Base-by-base conservation (phyloP, 2,329 filamentous ascomycete species). In the Ciborinia camelliae region DNA sequence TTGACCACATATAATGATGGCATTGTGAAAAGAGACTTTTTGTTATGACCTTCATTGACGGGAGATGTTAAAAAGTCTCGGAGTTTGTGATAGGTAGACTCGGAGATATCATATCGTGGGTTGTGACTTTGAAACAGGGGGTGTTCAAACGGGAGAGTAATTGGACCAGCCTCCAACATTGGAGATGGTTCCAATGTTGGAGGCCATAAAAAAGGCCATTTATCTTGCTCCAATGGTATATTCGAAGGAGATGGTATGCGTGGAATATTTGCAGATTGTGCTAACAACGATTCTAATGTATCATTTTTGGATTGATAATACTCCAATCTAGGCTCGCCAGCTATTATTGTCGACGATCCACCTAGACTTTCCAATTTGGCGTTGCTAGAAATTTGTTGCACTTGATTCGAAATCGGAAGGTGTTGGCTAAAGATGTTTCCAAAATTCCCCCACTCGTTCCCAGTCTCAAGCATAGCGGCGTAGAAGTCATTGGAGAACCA, bases 401-500 rank as follows among this genome's bases (percentile, higher is more conserved):
- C 18, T 23, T 32, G 41, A n/a, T 54, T 23, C 9, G 63, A 32
- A 63, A 41, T 15, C 6, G 54, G 39, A 45, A 64, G 41, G 30
- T 65, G 63, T 20, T 60, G 65, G 47, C 58, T 66, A 20, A 66
- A 62, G 8, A 50, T 9, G 23, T 59, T 54, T 6, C 60, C 64
- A 51, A 51, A 23, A 30, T 41, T 52, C 50, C 54, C 68, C 68
- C 65, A 68, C 32, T 68, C 69, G 55, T 69, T 69, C 6, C 67
- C 69, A 23, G 68, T 70, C 52, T 72, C 71, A 23, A 65, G 54
- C 67, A 72, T 68, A 0, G 70, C 70, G 15, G 67, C 66, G n/a
- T 72, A 71, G 47, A 72, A 69, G 37, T 72, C 70, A 32, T 67
- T 65, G 2, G 69, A 71, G 28, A 69, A 71, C 70, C 70, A 70